Evolutionary conservation across 176 grass and related monocot genomes (phyloP).

Genomic region (Lolium rigidum): DNA sequence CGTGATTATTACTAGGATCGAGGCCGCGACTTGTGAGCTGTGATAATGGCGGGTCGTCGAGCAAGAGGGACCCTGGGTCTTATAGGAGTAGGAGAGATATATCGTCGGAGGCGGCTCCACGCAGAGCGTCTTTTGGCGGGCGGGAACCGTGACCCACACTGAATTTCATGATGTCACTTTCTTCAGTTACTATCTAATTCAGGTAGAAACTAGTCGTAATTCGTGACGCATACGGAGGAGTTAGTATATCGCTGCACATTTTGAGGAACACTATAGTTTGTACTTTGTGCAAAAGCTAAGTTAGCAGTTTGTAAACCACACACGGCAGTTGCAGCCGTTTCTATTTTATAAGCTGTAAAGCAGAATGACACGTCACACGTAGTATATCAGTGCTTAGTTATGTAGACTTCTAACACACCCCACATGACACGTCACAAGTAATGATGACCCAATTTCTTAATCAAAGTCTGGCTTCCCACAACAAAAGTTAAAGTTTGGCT

Average conservation of each 20-base stretch:
- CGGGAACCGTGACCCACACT: background rate
- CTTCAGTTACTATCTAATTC: background rate
- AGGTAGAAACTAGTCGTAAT: background rate
- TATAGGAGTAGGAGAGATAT: conserved; percentile 31
- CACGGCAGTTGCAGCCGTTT: background rate
- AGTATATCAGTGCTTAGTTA: background rate
- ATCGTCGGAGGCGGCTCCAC: background rate
- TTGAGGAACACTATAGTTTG: background rate
- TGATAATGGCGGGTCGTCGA: background rate
- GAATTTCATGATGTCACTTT: conserved; percentile 36
- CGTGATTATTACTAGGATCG: background rate
- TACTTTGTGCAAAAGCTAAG: background rate
- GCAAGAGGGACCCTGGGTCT: conserved; percentile 24
- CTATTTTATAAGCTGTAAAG: background rate
- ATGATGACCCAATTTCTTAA: background rate
- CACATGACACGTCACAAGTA: background rate
- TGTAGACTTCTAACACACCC: background rate
- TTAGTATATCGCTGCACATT: background rate
- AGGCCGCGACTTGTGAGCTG: background rate
- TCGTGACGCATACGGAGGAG: background rate
- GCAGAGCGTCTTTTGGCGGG: background rate
- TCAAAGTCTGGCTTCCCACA: background rate
- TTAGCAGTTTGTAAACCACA: background rate
- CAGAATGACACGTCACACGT: background rate
- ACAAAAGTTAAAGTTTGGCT: conserved; percentile 17